Conservation (phyloP, 208 protist genomes). For the Leptomonas pyrrhocoris region DNA sequence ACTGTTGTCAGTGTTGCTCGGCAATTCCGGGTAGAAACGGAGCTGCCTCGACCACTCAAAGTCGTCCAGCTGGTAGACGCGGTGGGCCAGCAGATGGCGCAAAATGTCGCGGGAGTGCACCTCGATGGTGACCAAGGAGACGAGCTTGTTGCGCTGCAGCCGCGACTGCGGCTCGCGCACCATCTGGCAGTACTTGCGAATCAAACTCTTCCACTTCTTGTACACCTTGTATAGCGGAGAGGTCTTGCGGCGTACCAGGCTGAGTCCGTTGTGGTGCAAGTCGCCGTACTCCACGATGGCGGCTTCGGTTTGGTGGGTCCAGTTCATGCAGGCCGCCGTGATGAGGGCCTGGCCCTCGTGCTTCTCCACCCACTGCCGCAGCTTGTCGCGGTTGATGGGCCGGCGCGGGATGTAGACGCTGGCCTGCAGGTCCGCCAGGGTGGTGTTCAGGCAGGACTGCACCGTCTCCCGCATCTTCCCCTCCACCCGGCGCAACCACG, state of each 20-base stretch:
- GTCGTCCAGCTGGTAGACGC: constrained; percentile 84
- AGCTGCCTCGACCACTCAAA: constrained; percentile 98
- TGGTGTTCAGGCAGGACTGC: constrained; percentile 79
- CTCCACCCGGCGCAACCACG: constrained; percentile 94
- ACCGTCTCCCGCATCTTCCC: constrained; percentile 93
- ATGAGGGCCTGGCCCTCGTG: constrained; percentile 96
- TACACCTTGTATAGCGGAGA: constrained; percentile 92
- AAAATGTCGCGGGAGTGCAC: constrained; percentile 98
- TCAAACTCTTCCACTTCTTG: constrained; percentile 94
- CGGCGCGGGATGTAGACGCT: constrained; percentile 83
- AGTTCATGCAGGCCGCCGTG: constrained; percentile 96
- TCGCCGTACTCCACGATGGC: constrained; percentile 90
- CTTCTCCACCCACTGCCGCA: constrained; percentile 89
- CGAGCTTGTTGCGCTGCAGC: constrained; percentile 95
- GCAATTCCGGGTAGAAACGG: constrained; percentile 93
- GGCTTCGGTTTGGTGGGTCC: constrained; percentile 93
- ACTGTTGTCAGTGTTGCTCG: background rate
- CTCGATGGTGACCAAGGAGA: constrained; percentile 98
- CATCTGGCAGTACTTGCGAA: constrained; percentile 96
- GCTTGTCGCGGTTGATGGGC: constrained; percentile 73
- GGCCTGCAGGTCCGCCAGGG: constrained; percentile 77
- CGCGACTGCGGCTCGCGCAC: constrained; percentile 92
- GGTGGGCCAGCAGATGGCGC: constrained; percentile 88
- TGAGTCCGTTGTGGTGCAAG: constrained; percentile 76
- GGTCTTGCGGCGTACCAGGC: constrained; percentile 88